phyloP scores from a whole-genome alignment of 1,139 yeast species.

The Blastobotrys elegans region DNA sequence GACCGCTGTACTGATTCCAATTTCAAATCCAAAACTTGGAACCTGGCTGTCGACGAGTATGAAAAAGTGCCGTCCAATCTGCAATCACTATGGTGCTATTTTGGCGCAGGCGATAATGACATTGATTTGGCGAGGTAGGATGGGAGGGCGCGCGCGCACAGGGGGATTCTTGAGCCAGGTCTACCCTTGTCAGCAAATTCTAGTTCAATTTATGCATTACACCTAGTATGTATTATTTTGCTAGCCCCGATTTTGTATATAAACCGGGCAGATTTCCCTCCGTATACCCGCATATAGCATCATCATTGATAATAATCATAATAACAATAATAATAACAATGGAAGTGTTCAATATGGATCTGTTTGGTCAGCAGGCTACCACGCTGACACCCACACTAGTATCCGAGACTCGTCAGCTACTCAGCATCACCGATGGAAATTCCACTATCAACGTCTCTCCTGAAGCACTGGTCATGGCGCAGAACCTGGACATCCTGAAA shows the following conservation, averaged over 20 bases:
- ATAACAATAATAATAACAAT: too few relatives aligned
- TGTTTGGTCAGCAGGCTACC: too few relatives aligned
- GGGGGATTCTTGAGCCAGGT: neutral
- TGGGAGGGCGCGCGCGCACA: too few relatives aligned
- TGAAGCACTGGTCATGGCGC: neutral
- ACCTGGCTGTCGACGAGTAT: constrained; percentile 9
- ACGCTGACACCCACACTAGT: too few relatives aligned
- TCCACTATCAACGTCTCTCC: neutral
- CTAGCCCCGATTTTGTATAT: too few relatives aligned
- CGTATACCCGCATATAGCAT: too few relatives aligned
- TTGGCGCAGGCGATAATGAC: neutral
- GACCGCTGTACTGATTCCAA: neutral
- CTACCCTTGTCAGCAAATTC: neutral
- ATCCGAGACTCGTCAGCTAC: neutral
- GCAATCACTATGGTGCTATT: neutral
- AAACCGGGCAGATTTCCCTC: too few relatives aligned
- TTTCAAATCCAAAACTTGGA: constrained; percentile 8
- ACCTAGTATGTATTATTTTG: too few relatives aligned
- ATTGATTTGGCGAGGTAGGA: neutral
- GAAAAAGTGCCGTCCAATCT: constrained; percentile 4
- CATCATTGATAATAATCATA: too few relatives aligned
- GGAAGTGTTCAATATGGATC: too few relatives aligned
- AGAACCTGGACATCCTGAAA: neutral
- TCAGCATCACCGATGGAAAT: neutral
- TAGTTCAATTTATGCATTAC: too few relatives aligned